Percentiles rank a stretch among this genome's conserved stretches.
These are phyloP conservation scores for Thermothielavioides terrestris DNA, from an alignment of 495 filamentous ascomycete species.

Conservation along the genomic window DNA sequence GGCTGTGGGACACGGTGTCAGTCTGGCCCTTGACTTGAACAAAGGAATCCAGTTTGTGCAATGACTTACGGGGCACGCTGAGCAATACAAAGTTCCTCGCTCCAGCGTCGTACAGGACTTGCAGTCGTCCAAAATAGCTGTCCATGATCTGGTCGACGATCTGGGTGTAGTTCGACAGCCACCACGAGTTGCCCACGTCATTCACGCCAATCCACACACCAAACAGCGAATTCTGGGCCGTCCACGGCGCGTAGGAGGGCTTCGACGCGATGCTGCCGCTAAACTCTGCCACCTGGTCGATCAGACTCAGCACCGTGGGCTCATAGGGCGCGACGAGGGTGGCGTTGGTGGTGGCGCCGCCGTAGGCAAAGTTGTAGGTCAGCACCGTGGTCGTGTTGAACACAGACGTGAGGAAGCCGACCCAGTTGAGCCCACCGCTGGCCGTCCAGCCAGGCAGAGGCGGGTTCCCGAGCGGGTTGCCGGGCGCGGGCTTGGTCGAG, in stretches of 20 bases:
- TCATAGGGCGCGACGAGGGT: slow-evolving; percentile 40
- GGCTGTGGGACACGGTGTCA: slow-evolving; percentile 22
- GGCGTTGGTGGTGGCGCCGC: slow-evolving; percentile 60
- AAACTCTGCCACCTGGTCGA: slow-evolving; percentile 49
- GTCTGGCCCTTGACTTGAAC: background rate
- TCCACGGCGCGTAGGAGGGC: slow-evolving; percentile 48
- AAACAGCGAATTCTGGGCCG: slow-evolving; percentile 51
- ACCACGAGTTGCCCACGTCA: slow-evolving; percentile 62
- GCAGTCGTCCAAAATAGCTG: slow-evolving; percentile 46
- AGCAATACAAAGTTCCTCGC: slow-evolving; percentile 70
- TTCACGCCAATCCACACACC: slow-evolving; percentile 74
- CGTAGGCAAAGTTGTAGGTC: slow-evolving; percentile 62
- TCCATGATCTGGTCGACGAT: slow-evolving; percentile 49
- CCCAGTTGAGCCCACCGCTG: slow-evolving; percentile 57
- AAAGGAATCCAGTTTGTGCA: background rate
- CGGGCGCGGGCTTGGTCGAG: slow-evolving; percentile 48
- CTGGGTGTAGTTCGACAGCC: slow-evolving; percentile 29
- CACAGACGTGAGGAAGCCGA: slow-evolving; percentile 53
- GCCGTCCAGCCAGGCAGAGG: slow-evolving; percentile 51
- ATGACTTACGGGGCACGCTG: slow-evolving; percentile 52
- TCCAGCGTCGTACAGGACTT: slow-evolving; percentile 53
- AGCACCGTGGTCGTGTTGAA: slow-evolving; percentile 52
- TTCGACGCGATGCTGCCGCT: slow-evolving; percentile 28
- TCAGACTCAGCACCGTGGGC: slow-evolving; percentile 47
- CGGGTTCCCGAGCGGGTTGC: slow-evolving; percentile 74